Conservation (phyloP, 306 rosid species). For the Casuarina cunninghamiana region DNA sequence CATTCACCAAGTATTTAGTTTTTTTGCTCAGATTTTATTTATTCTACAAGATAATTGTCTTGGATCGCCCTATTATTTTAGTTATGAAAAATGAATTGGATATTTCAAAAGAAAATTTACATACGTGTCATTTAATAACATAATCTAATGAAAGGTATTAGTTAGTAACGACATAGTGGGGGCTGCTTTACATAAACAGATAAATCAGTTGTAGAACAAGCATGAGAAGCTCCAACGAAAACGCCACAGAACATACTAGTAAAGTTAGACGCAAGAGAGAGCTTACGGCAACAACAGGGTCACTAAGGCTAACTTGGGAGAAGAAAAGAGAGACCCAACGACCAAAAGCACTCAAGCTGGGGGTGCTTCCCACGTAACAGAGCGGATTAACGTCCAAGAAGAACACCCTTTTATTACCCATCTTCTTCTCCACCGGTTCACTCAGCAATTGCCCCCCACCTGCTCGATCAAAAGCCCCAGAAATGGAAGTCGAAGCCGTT, state of each 20-base stretch:
- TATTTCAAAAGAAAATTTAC: too few relatives aligned
- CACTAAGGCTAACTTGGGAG: slow-evolving; percentile 52
- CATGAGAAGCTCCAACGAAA: neutral
- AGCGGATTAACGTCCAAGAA: slow-evolving; percentile 86
- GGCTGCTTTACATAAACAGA: too few relatives aligned
- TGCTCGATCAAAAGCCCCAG: slow-evolving; percentile 29
- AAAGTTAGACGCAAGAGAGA: neutral
- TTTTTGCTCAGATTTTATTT: too few relatives aligned
- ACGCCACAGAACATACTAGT: neutral
- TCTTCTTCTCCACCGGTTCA: slow-evolving; percentile 25
- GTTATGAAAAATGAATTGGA: too few relatives aligned
- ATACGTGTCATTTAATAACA: too few relatives aligned
- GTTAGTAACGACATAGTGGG: too few relatives aligned
- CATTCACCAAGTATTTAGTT: too few relatives aligned
- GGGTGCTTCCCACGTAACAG: slow-evolving; percentile 67
- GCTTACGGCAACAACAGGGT: slow-evolving; percentile 80
- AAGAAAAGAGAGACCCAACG: slow-evolving; percentile 73
- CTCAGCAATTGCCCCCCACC: slow-evolving; percentile 30
- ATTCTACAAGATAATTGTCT: too few relatives aligned
- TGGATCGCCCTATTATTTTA: too few relatives aligned
- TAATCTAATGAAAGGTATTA: too few relatives aligned
- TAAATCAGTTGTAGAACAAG: neutral
- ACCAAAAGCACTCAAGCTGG: slow-evolving; percentile 65
- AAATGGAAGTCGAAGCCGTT: slow-evolving; percentile 18
- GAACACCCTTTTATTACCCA: slow-evolving; percentile 56